These are phyloP conservation scores for Penicillium lagena DNA, from an alignment of 495 filamentous ascomycete genomes.

Conservation along the genomic window DNA sequence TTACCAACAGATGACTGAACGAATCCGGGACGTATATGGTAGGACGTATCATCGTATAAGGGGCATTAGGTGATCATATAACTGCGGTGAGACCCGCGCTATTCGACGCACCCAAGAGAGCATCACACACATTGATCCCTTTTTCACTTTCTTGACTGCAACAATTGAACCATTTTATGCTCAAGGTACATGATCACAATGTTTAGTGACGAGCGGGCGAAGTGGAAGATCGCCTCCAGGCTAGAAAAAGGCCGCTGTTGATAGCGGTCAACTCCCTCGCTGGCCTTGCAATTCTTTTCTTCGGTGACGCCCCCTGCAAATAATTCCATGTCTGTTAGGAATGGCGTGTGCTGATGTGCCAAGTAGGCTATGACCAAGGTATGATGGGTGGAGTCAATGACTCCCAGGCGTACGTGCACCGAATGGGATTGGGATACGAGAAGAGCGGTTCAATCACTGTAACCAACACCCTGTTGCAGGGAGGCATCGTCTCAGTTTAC, in stretches of 20 bases:
- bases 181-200: background rate
- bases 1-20: background rate
- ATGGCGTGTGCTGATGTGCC: background rate
- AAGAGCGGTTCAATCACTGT: conserved; percentile 8
- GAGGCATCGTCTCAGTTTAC: conserved; percentile 55
- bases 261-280: background rate
- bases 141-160: background rate
- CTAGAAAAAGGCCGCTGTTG: background rate
- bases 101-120: background rate
- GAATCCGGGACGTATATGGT: background rate
- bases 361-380: background rate
- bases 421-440: background rate
- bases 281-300: background rate
- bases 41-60: background rate
- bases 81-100: background rate
- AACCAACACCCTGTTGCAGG: conserved; percentile 47
- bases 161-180: background rate
- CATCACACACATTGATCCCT: background rate
- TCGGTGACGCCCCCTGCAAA: background rate
- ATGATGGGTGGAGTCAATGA: background rate
- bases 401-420: background rate
- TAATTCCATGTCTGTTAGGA: background rate
- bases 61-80: background rate
- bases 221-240: background rate
- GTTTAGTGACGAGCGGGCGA: background rate